Evolutionary conservation across 352 stramenopile genomes (phyloP), one percentile per base, ranked within the genome.

Genomic region (Phytophthora ohioensis): DNA sequence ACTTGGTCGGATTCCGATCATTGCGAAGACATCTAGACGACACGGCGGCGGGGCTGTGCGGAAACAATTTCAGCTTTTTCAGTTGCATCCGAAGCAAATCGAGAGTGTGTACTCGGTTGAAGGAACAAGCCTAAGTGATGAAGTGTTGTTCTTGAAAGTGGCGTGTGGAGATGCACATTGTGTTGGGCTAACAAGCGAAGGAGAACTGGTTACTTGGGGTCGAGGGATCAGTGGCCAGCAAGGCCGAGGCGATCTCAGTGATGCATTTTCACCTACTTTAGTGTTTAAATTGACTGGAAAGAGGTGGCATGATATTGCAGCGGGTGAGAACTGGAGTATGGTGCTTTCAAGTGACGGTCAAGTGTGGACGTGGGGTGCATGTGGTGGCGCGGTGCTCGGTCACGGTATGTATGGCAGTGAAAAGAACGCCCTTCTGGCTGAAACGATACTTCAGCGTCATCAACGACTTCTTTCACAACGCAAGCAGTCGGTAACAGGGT

Each of bases 351-450:
- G 48, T 3, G 57, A 82, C 10, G 93, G 91, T 0, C 61, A 79
- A 17, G 79, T 97, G 38, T 97, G 90, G 76, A 83, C 83, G 1
- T 98, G 93, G 92, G 92, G 92, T 2, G 84, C 76, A 0, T 85
- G 71, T 54, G 85, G 82, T 1, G 73, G 82, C 17, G 78, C 92
- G 31, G 89, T 94, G 1, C 81, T 94, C 11, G 87, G 88, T 8
- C 76, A 87, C 38, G 64, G 67, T 6, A 31, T 73, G 2, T 66
- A 69, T 64, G 63, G 58, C 27, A 67, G 41, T 11, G 47, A 66
- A 41, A 75, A 65, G 31, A 69, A 74, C 46, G 59, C 56, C 4
- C 45, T 78, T 32, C 13, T 79, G 36, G 73, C 76, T 0, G 75
- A 91, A 43, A 75, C 71, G 3, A 73, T 91, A 21, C 52, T 91